Percentiles rank a stretch among this genome's conserved stretches.
These are phyloP conservation scores for Aureobasidium leucospermi DNA, from an alignment of 2,329 filamentous ascomycete genomes.

Conservation along the genomic window DNA sequence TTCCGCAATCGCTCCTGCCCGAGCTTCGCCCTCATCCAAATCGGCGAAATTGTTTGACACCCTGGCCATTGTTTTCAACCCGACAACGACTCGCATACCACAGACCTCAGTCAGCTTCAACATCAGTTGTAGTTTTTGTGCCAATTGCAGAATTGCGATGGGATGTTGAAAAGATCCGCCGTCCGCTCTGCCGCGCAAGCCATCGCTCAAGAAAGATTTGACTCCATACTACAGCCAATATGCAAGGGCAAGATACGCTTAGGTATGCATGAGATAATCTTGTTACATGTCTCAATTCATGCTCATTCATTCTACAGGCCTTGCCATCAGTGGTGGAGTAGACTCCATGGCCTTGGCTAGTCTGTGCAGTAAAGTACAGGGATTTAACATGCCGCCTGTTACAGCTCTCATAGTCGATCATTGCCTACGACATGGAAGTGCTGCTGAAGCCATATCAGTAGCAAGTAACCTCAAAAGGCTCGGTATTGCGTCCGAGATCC, in stretches of 20 bases:
- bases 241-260: neutral
- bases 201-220: neutral
- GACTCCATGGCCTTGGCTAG: conserved; percentile 95
- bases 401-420: conserved; percentile 57
- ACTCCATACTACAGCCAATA: neutral
- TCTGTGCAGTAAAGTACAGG: conserved; percentile 49
- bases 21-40: neutral
- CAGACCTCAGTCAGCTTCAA: too few species aligned
- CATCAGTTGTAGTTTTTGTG: too few species aligned
- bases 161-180: neutral
- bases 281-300: too few species aligned
- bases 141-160: neutral
- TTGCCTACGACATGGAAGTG: conserved; percentile 47
- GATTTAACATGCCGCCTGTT: conserved; percentile 24
- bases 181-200: neutral
- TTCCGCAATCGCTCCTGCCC: conserved; percentile 3
- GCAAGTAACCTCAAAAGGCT: conserved; percentile 37
- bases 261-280: neutral
- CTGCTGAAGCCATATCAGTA: conserved; percentile 47
- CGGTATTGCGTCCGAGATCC: conserved; percentile 28
- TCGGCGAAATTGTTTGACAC: neutral
- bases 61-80: neutral
- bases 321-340: conserved; percentile 86
- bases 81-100: neutral
- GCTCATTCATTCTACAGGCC: conserved; percentile 27